Evolutionary conservation across 805 yeast genomes (phyloP), one percentile per base, ranked within the genome.

Genomic region (Candida glaebosa): DNA sequence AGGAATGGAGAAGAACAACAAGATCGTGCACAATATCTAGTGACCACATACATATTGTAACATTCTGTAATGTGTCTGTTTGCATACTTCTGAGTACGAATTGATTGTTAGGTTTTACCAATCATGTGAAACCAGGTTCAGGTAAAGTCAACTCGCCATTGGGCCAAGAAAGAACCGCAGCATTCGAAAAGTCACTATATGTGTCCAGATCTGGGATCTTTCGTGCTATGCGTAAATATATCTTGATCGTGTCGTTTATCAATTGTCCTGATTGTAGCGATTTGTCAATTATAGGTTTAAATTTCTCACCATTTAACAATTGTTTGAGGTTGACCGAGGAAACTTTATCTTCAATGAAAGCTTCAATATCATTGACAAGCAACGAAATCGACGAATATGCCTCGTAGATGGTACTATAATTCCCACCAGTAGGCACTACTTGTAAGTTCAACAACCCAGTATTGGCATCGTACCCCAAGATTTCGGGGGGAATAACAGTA

Each of bases 341-440:
- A 5, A 43, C 39, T 18, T 70, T 64, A 3, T 58, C 56, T 0
- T 88, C 96, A 4, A 81, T 76, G 53, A 75, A 86, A 17, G 81
- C 65, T 58, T 89, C 96, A 15, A 89, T 65, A 54, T 89, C 97
- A 52, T 89, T 88, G 19, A 89, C 65, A 31, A 89, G 54, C 35
- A 89, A 58, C 1, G 95, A 83, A 39, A 73, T 76, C 0, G 82
- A 81, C 22, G 74, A 66, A 47, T 71, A 60, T 18, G 49, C 52
- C 22, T 58, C 61, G 40, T 56, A 40, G 16, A 49, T 19, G 7
- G 8, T 7, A 20, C 19, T 17, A 18, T 34, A 47, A 2, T 62
- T 43, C 6, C 46, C 44, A 10, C 47, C 49, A 5, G 19, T 22
- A 8, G 51, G 45, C 18, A 36, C 33, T 31, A 18, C 30, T 17